Percentiles rank a stretch among this genome's conserved stretches.
Conservation (phyloP, 2,329 filamentous ascomycete species). For the Apiospora sp. region DNA sequence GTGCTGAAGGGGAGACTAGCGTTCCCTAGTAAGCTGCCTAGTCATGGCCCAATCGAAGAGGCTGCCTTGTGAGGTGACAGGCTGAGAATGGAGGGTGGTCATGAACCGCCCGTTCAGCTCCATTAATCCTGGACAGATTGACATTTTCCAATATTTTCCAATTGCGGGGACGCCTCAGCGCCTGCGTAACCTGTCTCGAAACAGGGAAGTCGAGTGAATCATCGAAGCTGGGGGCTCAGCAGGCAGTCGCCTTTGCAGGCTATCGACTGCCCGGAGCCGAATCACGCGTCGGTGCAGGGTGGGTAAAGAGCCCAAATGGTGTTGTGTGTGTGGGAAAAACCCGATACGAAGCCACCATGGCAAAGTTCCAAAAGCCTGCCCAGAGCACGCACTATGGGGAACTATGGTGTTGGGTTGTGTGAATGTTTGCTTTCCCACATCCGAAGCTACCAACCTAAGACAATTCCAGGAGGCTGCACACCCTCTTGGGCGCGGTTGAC, state of each 20-base stretch:
- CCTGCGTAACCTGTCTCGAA: constrained; percentile 22
- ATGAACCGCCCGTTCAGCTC: constrained; percentile 35
- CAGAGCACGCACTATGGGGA: not conserved
- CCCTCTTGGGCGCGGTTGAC: constrained; percentile 17
- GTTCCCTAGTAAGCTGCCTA: constrained; percentile 44
- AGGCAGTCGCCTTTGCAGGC: not conserved
- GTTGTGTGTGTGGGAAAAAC: not conserved
- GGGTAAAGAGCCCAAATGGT: constrained; percentile 7
- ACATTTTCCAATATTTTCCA: constrained; percentile 29
- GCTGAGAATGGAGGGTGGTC: constrained; percentile 40
- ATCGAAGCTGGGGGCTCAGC: constrained; percentile 25
- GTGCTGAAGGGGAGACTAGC: constrained; percentile 24
- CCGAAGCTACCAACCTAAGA: constrained; percentile 21
- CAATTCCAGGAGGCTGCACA: constrained; percentile 16
- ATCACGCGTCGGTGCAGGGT: constrained; percentile 23
- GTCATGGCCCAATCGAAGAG: constrained; percentile 33
- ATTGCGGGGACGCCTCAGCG: constrained; percentile 32
- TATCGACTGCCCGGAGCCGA: constrained; percentile 3
- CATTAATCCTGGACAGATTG: constrained; percentile 24
- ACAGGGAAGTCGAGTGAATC: constrained; percentile 35
- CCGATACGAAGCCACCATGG: constrained; percentile 23
- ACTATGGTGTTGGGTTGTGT: not conserved
- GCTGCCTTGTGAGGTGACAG: constrained; percentile 43
- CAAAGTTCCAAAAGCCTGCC: not conserved
- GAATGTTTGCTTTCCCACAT: constrained; percentile 18